These are phyloP conservation scores for Cyclostephanos tholiformis DNA, from an alignment of 108 stramenopile species.

Conservation along the genomic window DNA sequence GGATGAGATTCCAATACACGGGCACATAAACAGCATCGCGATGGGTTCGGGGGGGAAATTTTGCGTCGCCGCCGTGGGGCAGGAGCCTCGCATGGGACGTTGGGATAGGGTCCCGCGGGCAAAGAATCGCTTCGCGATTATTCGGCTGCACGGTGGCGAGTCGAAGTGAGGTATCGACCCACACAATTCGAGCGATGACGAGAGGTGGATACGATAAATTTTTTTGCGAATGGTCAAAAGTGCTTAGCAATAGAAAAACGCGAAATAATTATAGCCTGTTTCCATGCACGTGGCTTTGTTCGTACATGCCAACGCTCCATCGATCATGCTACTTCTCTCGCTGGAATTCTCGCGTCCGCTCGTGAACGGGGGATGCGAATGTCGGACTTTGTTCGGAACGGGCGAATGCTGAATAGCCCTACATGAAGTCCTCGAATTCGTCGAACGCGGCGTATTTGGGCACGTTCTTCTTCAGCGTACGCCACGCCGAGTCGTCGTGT, in stretches of 20 bases:
- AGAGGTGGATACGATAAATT: too few species aligned
- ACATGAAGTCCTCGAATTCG: conserved; percentile 8
- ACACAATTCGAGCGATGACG: too few species aligned
- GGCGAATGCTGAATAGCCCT: neutral
- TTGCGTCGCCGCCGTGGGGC: conserved; percentile 81
- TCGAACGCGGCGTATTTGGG: conserved; percentile 50
- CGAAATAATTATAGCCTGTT: too few species aligned
- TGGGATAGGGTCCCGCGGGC: conserved; percentile 83
- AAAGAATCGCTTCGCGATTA: conserved; percentile 84
- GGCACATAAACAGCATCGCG: conserved; percentile 84
- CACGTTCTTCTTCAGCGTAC: conserved; percentile 37
- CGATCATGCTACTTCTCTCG: too few species aligned
- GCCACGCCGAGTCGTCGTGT: conserved; percentile 51
- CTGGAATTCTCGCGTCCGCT: too few species aligned
- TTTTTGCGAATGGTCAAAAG: too few species aligned
- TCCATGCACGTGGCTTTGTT: too few species aligned
- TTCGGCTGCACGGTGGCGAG: conserved; percentile 51
- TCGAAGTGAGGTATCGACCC: neutral
- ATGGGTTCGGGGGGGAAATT: conserved; percentile 81
- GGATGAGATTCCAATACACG: conserved; percentile 63
- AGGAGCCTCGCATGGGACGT: conserved; percentile 86
- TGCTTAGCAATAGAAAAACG: too few species aligned
- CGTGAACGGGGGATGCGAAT: too few species aligned
- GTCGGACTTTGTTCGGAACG: too few species aligned
- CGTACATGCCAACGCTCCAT: too few species aligned